Evolutionary conservation across 2,329 filamentous ascomycete genomes (phyloP), one percentile per base, ranked within the genome.

Genomic region (Verticillium dahliae): DNA sequence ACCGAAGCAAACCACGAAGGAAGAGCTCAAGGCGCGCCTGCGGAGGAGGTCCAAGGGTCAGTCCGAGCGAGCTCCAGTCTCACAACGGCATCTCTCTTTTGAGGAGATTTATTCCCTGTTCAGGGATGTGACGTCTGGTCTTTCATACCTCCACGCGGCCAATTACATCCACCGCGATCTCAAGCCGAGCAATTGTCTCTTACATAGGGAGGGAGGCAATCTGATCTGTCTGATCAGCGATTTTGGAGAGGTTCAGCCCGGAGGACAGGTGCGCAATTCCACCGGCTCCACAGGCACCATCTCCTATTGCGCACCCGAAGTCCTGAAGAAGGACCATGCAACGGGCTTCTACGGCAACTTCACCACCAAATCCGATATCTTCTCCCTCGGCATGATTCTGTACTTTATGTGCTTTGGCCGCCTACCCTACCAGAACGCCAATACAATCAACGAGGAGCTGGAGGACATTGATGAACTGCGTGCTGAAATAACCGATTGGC

Each of bases 21-120:
- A 98, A 69, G 87, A 95, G 69, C 80, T 98, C 67, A 98, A 98
- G 72, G 92, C 92, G 6, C 90, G 91, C 60, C 85, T 96, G 71
- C 86, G 95, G 56, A 85, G 94, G 59, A 86, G 87, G 60, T 97
- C 95, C 3, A 91, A 87, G 69, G 91, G 91, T 0, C 86, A 92
- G 54, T 73, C 83, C 2, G 91, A 96, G 54, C 79, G 81, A 1
- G 62, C 85, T 9, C 70, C 73, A 6, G 63, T 68, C 2, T 68
- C 74, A 18, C 77, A 75, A 57, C 78, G 78, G 1, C 76, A 75
- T 15, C 73, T 86, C 34, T 82, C 86, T 0, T 91, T 97, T 63
- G 94, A 98, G 63, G 91, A 98, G 69, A 98, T 99, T 31, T 97
- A 96, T 74, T 96, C 93, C 0, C 90, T 98, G 65, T 99, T 99